phyloP scores from a whole-genome alignment of 2,329 filamentous ascomycete genomes.

The Microthyrium microscopicum region DNA sequence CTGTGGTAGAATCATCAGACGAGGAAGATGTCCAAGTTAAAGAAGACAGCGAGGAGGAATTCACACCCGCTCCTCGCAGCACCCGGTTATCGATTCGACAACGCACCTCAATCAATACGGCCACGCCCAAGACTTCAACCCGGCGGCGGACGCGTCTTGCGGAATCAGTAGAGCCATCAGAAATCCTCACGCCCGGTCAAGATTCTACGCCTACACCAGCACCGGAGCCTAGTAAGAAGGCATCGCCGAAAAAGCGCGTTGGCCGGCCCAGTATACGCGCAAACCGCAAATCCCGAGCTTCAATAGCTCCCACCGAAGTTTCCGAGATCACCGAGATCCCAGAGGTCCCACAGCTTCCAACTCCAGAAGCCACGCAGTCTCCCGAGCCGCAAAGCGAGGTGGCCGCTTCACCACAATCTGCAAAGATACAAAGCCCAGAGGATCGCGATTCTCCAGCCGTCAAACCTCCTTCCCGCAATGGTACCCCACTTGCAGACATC shows the following conservation, averaged over 20 bases:
- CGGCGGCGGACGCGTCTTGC: constrained; percentile 29
- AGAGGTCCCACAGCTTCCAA: constrained; percentile 21
- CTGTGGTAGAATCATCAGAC: constrained; percentile 60
- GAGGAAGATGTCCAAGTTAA: constrained; percentile 43
- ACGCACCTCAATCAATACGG: constrained; percentile 32
- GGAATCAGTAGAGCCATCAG: constrained; percentile 39
- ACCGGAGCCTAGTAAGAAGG: constrained; percentile 37
- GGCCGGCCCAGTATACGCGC: constrained; percentile 37
- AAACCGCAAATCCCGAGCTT: constrained; percentile 25
- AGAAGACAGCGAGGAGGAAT: constrained; percentile 55
- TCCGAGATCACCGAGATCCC: constrained; percentile 4
- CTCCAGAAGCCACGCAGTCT: constrained; percentile 29
- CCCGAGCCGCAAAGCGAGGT: constrained; percentile 13
- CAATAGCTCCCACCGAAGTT: constrained; percentile 21
- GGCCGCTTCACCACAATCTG: not conserved
- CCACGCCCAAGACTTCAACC: constrained; percentile 27
- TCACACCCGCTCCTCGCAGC: constrained; percentile 53
- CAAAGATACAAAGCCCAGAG: not conserved
- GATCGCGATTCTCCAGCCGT: constrained; percentile 13
- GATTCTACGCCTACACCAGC: constrained; percentile 30
- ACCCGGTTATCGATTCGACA: constrained; percentile 41
- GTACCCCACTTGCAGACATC: constrained; percentile 55
- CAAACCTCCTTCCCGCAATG: constrained; percentile 27
- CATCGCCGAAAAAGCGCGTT: constrained; percentile 42
- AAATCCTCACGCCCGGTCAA: constrained; percentile 41